Conservation (phyloP, 2,329 filamentous ascomycete genomes). For the Phyllosticta capitalensis region DNA sequence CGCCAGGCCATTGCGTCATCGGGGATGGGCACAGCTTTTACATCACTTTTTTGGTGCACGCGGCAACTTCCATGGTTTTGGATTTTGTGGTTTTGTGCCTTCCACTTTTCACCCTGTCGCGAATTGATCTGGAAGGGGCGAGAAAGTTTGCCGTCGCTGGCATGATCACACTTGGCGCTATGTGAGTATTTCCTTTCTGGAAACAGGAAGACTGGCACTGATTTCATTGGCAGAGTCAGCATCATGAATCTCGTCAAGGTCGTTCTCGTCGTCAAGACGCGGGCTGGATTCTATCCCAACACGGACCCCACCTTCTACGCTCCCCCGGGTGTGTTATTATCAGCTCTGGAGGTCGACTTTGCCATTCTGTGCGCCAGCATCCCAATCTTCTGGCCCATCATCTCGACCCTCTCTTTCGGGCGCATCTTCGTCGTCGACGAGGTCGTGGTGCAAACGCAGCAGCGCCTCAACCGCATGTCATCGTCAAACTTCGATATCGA, state of each 20-base stretch:
- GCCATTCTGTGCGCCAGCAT: slow-evolving; percentile 29
- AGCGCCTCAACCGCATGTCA: slow-evolving; percentile 4
- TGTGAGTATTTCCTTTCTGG: slow-evolving; percentile 18
- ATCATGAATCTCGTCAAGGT: slow-evolving; percentile 22
- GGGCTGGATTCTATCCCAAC: slow-evolving; percentile 23
- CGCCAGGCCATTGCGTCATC: slow-evolving; percentile 23
- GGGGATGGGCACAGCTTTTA: slow-evolving; percentile 20
- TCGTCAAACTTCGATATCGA: neutral
- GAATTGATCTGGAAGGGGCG: slow-evolving; percentile 22
- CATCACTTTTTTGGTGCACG: slow-evolving; percentile 21
- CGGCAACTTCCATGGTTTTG: slow-evolving; percentile 23
- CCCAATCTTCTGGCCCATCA: slow-evolving; percentile 30
- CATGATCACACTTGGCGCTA: slow-evolving; percentile 17
- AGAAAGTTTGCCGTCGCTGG: slow-evolving; percentile 18
- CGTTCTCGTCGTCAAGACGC: slow-evolving; percentile 19
- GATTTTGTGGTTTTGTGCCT: slow-evolving; percentile 23
- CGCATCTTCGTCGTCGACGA: slow-evolving; percentile 32
- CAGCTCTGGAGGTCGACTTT: slow-evolving; percentile 28
- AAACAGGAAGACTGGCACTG: neutral
- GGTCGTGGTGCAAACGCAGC: slow-evolving; percentile 25
- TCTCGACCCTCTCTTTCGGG: slow-evolving; percentile 22
- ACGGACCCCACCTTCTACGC: slow-evolving; percentile 24
- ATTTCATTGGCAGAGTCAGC: slow-evolving; percentile 17
- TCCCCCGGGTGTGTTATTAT: slow-evolving; percentile 22
- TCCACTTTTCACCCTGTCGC: slow-evolving; percentile 24